A percentile compares a stretch with the other conserved stretches of the same genome.
Conservation (phyloP, 2,329 filamentous ascomycete species). For the Pseudogymnoascus sp. region DNA sequence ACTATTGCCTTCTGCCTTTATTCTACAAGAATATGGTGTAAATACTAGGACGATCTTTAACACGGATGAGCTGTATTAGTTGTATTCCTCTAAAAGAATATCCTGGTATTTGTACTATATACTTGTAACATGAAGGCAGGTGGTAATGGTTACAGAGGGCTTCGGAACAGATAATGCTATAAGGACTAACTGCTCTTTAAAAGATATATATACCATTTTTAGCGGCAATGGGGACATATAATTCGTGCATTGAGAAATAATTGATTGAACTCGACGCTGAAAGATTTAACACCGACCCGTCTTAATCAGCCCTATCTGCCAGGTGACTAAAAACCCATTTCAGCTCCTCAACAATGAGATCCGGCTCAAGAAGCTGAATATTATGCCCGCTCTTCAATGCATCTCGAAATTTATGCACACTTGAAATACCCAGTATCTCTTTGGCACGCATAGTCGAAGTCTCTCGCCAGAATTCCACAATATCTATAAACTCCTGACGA, state of each 20-base stretch:
- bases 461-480: neutral
- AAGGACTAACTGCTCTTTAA: too few relatives aligned
- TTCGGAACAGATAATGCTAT: too few relatives aligned
- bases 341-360: slow-evolving; percentile 13
- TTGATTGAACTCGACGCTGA: neutral
- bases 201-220: too few relatives aligned
- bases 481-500: slow-evolving; percentile 4
- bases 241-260: neutral
- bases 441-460: slow-evolving; percentile 9
- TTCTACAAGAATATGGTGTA: too few relatives aligned
- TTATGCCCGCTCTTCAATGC: slow-evolving; percentile 14
- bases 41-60: too few relatives aligned
- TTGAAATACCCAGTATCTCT: slow-evolving; percentile 12
- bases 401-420: slow-evolving; percentile 3
- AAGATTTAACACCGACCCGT: neutral
- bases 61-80: too few relatives aligned
- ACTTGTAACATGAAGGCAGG: too few relatives aligned
- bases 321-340: slow-evolving; percentile 10
- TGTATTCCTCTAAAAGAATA: too few relatives aligned
- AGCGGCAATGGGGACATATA: neutral
- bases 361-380: slow-evolving; percentile 15
- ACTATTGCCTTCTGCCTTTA: too few relatives aligned
- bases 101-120: too few relatives aligned
- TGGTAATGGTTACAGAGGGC: too few relatives aligned
- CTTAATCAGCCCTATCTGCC: neutral